Conservation (phyloP, 208 protist genomes). For the Crithidia brevicula region DNA sequence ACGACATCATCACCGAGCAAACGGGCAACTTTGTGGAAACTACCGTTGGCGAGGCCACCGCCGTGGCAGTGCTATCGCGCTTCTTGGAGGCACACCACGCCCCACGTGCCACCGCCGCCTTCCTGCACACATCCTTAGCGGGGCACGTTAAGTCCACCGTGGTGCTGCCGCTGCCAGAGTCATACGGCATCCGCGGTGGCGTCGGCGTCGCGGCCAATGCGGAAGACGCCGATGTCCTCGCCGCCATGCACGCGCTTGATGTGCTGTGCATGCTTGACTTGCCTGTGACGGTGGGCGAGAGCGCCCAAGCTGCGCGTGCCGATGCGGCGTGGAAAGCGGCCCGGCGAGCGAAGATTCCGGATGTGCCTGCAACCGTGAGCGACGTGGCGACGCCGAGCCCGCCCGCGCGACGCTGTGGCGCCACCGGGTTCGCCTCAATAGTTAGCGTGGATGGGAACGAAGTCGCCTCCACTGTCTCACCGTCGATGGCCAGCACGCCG, state of each 20-base stretch:
- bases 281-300: conserved; percentile 9
- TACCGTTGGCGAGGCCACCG: conserved; percentile 39
- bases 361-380: conserved; percentile 8
- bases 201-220: conserved; percentile 69
- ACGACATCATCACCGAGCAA: conserved; percentile 60
- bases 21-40: conserved; percentile 68
- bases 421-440: not conserved
- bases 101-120: conserved; percentile 55
- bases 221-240: conserved; percentile 60
- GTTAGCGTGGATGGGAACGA: conserved; percentile 1
- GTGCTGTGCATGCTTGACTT: conserved; percentile 66
- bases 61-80: conserved; percentile 45
- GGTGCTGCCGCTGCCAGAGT: conserved; percentile 70
- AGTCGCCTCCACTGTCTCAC: not conserved
- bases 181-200: conserved; percentile 82
- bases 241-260: conserved; percentile 89
- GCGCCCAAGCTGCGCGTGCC: not conserved
- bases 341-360: conserved; percentile 19
- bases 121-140: conserved; percentile 49
- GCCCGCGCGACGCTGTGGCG: conserved; percentile 40
- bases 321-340: conserved; percentile 27
- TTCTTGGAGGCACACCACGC: conserved; percentile 46
- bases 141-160: conserved; percentile 69
- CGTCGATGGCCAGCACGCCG: not conserved
- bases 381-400: conserved; percentile 33